A percentile compares a stretch with the other conserved stretches of the same genome.
Evolutionary conservation across 169 alveolate genomes (phyloP).

Genomic region (Plasmodium gaboni): DNA sequence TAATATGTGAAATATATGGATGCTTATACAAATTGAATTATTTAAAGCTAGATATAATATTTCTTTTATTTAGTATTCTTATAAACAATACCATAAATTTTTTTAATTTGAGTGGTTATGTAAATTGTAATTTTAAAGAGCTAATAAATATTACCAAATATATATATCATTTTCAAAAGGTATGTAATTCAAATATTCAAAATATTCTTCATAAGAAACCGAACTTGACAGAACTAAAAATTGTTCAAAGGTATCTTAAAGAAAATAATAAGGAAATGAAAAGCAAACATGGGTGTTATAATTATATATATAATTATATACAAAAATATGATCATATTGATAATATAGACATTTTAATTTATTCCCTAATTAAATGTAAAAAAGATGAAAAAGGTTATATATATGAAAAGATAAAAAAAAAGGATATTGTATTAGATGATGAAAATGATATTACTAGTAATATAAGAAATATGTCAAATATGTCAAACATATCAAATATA

Average conservation of each 20-base stretch:
- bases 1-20: slow-evolving; percentile 54
- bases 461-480: background rate
- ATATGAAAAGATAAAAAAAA: background rate
- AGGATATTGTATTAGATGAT: background rate
- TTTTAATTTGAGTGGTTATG: slow-evolving; percentile 52
- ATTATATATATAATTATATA: slow-evolving; percentile 40
- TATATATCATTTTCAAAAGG: slow-evolving; percentile 43
- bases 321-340: slow-evolving; percentile 19
- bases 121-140: slow-evolving; percentile 53
- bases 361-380: slow-evolving; percentile 21
- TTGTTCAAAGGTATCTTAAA: slow-evolving; percentile 40
- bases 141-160: slow-evolving; percentile 42
- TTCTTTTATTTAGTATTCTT: slow-evolving; percentile 21
- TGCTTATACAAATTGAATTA: slow-evolving; percentile 48
- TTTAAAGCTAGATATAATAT: slow-evolving; percentile 35
- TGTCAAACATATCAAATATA: background rate
- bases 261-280: slow-evolving; percentile 13
- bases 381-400: background rate
- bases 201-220: slow-evolving; percentile 26
- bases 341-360: slow-evolving; percentile 46
- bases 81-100: slow-evolving; percentile 50
- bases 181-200: slow-evolving; percentile 55
- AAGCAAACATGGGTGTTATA: background rate
- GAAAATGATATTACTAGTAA: background rate
- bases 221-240: background rate